phyloP scores from a whole-genome alignment of 1,284 basidiomycete genomes.

The Golubevia sp. region DNA sequence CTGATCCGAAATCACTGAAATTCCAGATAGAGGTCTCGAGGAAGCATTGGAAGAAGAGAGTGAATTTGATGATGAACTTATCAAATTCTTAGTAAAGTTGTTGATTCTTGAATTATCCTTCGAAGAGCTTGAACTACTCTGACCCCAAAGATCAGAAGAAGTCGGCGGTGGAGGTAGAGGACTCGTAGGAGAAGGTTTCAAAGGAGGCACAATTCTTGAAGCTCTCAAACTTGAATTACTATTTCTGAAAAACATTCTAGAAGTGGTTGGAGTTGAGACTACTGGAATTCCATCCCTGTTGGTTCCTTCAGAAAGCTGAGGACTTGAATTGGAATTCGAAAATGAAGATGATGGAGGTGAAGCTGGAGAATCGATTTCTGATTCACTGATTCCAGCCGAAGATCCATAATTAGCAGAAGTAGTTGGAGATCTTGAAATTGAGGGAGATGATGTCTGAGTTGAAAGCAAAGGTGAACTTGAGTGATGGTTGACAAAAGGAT shows the following conservation, averaged over 20 bases:
- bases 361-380: conserved; percentile 15
- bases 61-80: too few species aligned
- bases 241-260: conserved; percentile 15
- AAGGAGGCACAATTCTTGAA: conserved; percentile 20
- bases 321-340: conserved; percentile 13
- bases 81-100: too few species aligned
- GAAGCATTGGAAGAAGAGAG: neutral
- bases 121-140: neutral
- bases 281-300: too few species aligned
- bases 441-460: too few species aligned
- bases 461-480: too few species aligned
- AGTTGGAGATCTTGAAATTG: too few species aligned
- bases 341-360: conserved; percentile 18
- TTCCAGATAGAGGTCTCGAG: neutral
- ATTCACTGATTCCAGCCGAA: conserved; percentile 13
- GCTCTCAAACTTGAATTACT: conserved; percentile 8
- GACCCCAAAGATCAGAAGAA: conserved; percentile 2
- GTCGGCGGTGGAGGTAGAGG: conserved; percentile 30
- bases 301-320: conserved; percentile 16
- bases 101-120: conserved; percentile 2
- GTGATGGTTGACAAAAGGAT: too few species aligned
- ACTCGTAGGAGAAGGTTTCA: conserved; percentile 22
- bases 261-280: conserved; percentile 8
- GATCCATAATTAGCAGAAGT: too few species aligned
- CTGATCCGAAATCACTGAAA: neutral